Base-by-base conservation (phyloP, 305 asterid species). In the Rubia occidens region DNA sequence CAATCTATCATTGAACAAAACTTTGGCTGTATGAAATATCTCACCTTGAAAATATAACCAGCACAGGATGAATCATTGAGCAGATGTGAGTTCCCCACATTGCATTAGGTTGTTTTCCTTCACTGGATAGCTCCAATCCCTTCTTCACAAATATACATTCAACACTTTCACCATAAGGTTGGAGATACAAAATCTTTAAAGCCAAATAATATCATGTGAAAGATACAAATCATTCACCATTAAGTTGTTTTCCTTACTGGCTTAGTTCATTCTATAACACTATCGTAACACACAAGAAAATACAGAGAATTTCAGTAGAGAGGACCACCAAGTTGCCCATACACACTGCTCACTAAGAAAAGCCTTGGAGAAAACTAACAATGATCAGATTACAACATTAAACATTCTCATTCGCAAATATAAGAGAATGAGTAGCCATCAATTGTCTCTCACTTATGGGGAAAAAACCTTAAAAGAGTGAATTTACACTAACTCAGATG, bases 381-480 rank as follows among this genome's bases (percentile, higher is more conserved):
- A 67, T 18, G 44, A 42, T 24, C 5, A 66, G 39, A 35, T 37
- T 51, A 51, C 14, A 20, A 24, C 58, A 64, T 53, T 10, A n/a
- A 32, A 32, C 37, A 32, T 40, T 64, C 64, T 61, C 54, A 65
- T 40, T 26, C 39, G 32, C 21, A 54, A 54, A 56, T 56, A 21
- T 39, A 26, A 66, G 43, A 42, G 11, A 42, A 18, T 47, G 64
- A 55, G 24, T 37, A 45, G 17, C 62, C 68, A 58, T 66, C 63
- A 56, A 45, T 53, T 32, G 29, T 67, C 32, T 18, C 43, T 42
- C 60, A 45, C 14, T 66, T 66, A n/a, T 2, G 58, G n/a, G 24
- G 58, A 17, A 55, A 69, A 60, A 37, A 17, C 68, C 64, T 47
- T 32, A 20, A 9, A 51, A 42, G 45, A 58, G 69, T 74, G 73